Percentiles rank a stretch among this genome's conserved stretches.
These are phyloP conservation scores for Murraya paniculata DNA, from an alignment of 345 rosid species.

Conservation along the genomic window DNA sequence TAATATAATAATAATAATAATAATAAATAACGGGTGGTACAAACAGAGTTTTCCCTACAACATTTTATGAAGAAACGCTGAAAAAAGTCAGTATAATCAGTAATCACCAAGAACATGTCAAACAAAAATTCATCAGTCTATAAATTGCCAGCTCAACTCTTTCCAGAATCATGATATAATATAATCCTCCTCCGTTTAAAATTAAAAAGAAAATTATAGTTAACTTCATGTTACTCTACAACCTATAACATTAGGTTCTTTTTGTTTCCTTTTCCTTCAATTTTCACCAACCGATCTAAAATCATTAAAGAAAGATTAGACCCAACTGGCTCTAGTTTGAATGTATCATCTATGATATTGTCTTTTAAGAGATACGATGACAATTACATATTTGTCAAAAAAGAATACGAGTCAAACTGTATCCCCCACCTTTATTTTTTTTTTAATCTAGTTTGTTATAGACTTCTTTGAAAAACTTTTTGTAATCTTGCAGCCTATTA, in stretches of 20 bases:
- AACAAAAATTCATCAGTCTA: neutral
- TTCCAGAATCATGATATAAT: neutral
- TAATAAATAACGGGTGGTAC: too few relatives aligned
- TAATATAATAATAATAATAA: too few relatives aligned
- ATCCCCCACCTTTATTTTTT: constrained; percentile 9
- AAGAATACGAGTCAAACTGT: constrained; percentile 1
- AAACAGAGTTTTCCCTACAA: too few relatives aligned
- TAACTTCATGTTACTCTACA: constrained; percentile 10
- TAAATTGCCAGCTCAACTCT: constrained; percentile 8
- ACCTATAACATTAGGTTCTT: neutral
- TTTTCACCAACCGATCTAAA: constrained; percentile 8
- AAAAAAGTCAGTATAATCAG: neutral
- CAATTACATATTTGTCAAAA: constrained; percentile 11
- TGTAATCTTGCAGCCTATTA: constrained; percentile 1
- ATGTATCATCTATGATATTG: constrained; percentile 20
- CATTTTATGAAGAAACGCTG: neutral
- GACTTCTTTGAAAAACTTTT: neutral
- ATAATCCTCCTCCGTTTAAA: neutral
- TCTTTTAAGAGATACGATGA: constrained; percentile 25
- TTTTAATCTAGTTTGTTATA: neutral
- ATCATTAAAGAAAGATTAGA: constrained; percentile 21
- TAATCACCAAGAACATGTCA: neutral
- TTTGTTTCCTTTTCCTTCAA: neutral
- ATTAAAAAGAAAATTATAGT: neutral
- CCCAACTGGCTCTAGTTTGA: constrained; percentile 35